Percentiles rank a stretch among this genome's conserved stretches.
These are phyloP conservation scores for Aristolochia californica DNA, from an alignment of 164 flowering plant genomes.

Conservation along the genomic window DNA sequence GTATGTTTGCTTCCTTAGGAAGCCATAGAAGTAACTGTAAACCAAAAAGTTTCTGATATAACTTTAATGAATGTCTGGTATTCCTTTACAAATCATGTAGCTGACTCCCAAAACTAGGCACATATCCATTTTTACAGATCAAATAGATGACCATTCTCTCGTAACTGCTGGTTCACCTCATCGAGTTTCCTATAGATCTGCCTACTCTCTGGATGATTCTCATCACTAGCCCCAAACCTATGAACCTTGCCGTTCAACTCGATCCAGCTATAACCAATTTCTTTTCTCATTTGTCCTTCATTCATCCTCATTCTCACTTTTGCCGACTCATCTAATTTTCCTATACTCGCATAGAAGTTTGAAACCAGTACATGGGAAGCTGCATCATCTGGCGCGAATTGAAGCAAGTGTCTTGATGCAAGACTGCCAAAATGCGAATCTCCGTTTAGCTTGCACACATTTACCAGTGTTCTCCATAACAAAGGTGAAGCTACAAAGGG, in stretches of 20 bases:
- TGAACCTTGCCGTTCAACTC: conserved; percentile 13
- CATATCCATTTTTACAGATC: too few relatives aligned
- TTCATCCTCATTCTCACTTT: conserved; percentile 22
- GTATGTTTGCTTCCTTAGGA: too few relatives aligned
- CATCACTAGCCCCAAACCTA: conserved; percentile 17
- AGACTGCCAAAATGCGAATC: conserved; percentile 13
- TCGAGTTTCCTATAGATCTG: conserved; percentile 19
- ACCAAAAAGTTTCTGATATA: too few relatives aligned
- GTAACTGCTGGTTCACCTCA: conserved; percentile 12
- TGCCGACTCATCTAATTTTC: conserved; percentile 23
- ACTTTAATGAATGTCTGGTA: too few relatives aligned
- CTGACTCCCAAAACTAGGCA: too few relatives aligned
- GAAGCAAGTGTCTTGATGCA: conserved; percentile 11
- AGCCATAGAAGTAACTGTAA: too few relatives aligned
- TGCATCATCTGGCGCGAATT: conserved; percentile 7
- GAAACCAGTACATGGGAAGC: conserved; percentile 10
- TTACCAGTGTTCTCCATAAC: conserved; percentile 15
- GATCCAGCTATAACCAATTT: conserved; percentile 22
- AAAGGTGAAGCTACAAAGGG: conserved; percentile 16
- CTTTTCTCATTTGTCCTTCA: conserved; percentile 20
- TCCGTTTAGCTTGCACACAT: conserved; percentile 17
- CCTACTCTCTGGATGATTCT: conserved; percentile 12
- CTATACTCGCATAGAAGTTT: conserved; percentile 8
- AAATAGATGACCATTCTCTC: too few relatives aligned
- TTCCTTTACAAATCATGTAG: neutral